Evolutionary conservation across 768 basidiomycete genomes (phyloP).

Genomic region (Galerina marginata): DNA sequence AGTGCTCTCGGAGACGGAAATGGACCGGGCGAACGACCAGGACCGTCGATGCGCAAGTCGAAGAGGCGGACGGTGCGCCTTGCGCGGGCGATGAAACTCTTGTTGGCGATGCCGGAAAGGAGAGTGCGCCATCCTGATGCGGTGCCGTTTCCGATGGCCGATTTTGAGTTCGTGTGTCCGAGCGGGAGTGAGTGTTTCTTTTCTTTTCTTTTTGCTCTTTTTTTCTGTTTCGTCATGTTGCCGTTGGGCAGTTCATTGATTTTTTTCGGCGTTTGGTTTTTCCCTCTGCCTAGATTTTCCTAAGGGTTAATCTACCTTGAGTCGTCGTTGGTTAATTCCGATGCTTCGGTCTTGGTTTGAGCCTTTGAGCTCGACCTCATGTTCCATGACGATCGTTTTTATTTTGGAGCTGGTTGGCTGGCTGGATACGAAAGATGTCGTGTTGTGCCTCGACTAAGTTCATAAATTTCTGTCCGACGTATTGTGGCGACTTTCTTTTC

Average conservation of each 20-base stretch:
- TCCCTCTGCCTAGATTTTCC: too few relatives aligned
- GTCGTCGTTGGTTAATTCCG: too few relatives aligned
- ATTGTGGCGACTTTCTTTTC: too few relatives aligned
- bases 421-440: too few relatives aligned
- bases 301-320: too few relatives aligned
- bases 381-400: too few relatives aligned
- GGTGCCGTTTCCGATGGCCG: conserved; percentile 51
- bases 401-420: too few relatives aligned
- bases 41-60: conserved; percentile 55
- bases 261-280: background rate
- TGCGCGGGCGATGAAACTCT: conserved; percentile 49
- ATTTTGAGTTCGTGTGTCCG: conserved; percentile 66
- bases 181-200: conserved; percentile 72
- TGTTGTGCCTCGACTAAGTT: too few relatives aligned
- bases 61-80: conserved; percentile 57
- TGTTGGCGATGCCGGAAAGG: conserved; percentile 36
- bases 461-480: too few relatives aligned
- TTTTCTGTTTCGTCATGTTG: conserved; percentile 25
- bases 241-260: background rate
- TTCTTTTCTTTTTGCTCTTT: conserved; percentile 19
- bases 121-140: conserved; percentile 44
- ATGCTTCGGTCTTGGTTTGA: too few relatives aligned
- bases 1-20: background rate
- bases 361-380: too few relatives aligned
- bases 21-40: background rate